phyloP scores from a whole-genome alignment of 345 rosid species.

The Hevea brasiliensis region DNA sequence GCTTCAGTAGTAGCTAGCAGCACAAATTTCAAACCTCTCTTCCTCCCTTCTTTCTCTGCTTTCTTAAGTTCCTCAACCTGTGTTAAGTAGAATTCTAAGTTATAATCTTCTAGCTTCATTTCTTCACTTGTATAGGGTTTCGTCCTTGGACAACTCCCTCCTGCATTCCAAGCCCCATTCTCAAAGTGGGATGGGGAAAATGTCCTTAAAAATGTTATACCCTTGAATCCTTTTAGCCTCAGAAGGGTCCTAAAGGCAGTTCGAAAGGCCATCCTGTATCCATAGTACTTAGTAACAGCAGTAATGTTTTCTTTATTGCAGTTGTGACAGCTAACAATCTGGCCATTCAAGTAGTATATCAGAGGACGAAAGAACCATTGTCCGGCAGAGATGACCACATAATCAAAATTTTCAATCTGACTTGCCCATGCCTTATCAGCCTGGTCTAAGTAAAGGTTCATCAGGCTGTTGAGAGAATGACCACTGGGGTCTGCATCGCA shows the following conservation, averaged over 20 bases:
- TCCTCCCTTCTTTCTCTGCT: conserved; percentile 44
- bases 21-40: conserved; percentile 35
- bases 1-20: conserved; percentile 49
- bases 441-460: conserved; percentile 51
- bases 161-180: conserved; percentile 62
- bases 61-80: conserved; percentile 42
- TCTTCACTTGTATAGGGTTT: conserved; percentile 45
- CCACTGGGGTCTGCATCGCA: conserved; percentile 43
- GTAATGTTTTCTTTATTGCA: conserved; percentile 40
- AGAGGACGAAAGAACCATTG: conserved; percentile 62
- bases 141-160: conserved; percentile 66
- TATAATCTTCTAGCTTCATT: conserved; percentile 44
- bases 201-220: conserved; percentile 47
- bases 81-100: conserved; percentile 42
- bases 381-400: conserved; percentile 53
- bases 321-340: conserved; percentile 41
- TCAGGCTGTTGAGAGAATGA: conserved; percentile 35
- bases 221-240: conserved; percentile 36
- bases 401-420: conserved; percentile 42
- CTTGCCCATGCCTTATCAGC: conserved; percentile 47
- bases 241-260: conserved; percentile 49
- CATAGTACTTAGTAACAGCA: conserved; percentile 35
- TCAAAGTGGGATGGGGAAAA: conserved; percentile 66
- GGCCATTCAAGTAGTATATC: conserved; percentile 33
- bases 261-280: conserved; percentile 59